A percentile compares a stretch with the other conserved stretches of the same genome.
phyloP scores from a whole-genome alignment of 306 rosid genomes.

The Vigna angularis region DNA sequence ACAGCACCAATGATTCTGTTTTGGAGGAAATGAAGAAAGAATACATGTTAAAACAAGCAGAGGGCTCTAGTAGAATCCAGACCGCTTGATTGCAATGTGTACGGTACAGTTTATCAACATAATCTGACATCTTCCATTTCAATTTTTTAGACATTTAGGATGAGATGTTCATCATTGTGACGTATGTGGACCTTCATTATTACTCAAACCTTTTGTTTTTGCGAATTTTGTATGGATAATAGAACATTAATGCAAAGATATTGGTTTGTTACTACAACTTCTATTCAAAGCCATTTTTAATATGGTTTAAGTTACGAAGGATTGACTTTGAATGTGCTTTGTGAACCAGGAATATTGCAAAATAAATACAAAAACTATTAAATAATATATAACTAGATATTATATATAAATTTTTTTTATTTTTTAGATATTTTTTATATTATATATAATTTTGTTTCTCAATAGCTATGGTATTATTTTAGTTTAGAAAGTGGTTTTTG shows the following conservation, averaged over 20 bases:
- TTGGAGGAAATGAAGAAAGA: constrained; percentile 87
- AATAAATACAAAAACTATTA: background rate
- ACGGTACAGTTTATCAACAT: constrained; percentile 3
- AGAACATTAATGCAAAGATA: constrained; percentile 30
- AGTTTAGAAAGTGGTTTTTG: too few species aligned
- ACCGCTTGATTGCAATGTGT: constrained; percentile 10
- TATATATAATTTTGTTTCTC: too few species aligned
- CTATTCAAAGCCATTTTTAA: background rate
- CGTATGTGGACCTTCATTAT: constrained; percentile 10
- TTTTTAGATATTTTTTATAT: too few species aligned
- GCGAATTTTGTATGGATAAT: constrained; percentile 34
- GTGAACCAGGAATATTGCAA: background rate
- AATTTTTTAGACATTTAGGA: constrained; percentile 5
- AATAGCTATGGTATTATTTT: too few species aligned
- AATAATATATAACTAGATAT: too few species aligned
- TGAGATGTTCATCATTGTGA: constrained; percentile 21
- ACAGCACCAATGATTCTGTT: constrained; percentile 79
- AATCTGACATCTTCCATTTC: constrained; percentile 23
- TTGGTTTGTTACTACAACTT: background rate
- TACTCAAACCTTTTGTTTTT: background rate
- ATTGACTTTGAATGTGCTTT: background rate
- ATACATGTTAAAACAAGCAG: constrained; percentile 62
- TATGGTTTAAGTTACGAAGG: background rate
- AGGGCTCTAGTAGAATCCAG: constrained; percentile 53
- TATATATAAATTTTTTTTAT: too few species aligned